Evolutionary conservation across 306 rosid genomes (phyloP).

Genomic region (Quillaja saponaria): DNA sequence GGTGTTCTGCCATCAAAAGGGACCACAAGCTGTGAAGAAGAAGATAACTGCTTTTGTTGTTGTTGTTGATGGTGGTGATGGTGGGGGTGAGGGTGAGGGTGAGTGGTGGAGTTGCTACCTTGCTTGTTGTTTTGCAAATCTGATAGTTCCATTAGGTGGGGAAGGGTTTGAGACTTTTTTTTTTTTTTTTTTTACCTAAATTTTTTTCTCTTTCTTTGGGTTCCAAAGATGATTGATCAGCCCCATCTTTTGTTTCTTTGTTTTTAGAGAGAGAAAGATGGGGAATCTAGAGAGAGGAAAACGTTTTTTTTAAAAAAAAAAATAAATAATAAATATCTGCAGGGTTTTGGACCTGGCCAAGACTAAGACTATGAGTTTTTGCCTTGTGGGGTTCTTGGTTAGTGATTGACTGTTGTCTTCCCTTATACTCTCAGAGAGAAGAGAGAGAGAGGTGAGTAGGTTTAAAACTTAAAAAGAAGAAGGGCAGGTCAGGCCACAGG

Average conservation of each 20-base stretch:
- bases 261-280: slow-evolving; percentile 22
- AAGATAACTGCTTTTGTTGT: slow-evolving; percentile 33
- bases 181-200: no score
- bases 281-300: slow-evolving; percentile 20
- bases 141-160: slow-evolving; percentile 76
- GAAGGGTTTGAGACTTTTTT: slow-evolving; percentile 31
- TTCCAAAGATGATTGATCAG: slow-evolving; percentile 31
- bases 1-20: slow-evolving; percentile 64
- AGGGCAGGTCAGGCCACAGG: slow-evolving; percentile 38
- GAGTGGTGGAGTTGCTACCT: slow-evolving; percentile 29
- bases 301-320: slow-evolving; percentile 4
- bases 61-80: slow-evolving; percentile 25
- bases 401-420: slow-evolving; percentile 51
- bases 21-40: slow-evolving; percentile 50
- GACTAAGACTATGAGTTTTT: slow-evolving; percentile 31
- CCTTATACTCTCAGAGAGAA: slow-evolving; percentile 25
- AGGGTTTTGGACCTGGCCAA: slow-evolving; percentile 31
- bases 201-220: neutral
- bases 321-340: slow-evolving; percentile 4
- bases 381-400: slow-evolving; percentile 57
- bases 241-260: slow-evolving; percentile 9
- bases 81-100: slow-evolving; percentile 35
- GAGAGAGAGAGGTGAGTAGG: slow-evolving; percentile 7
- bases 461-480: neutral
- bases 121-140: slow-evolving; percentile 68